Conservation (phyloP, 805 yeast genomes). For the Yarrowia sp. region DNA sequence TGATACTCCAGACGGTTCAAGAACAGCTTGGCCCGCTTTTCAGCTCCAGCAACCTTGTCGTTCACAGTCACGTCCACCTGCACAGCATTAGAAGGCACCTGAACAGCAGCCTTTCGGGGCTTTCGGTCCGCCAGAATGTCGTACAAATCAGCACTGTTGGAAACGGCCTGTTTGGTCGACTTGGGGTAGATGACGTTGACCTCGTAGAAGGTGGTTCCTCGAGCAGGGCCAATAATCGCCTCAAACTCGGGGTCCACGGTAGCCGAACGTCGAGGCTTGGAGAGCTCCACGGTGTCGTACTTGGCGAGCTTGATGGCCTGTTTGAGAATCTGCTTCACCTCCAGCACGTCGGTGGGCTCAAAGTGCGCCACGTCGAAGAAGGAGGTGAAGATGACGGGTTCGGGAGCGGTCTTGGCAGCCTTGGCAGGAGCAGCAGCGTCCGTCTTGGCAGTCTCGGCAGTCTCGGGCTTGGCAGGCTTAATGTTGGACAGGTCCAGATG, state of each 20-base stretch:
- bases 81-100: constrained; percentile 26
- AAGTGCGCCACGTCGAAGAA: constrained; percentile 28
- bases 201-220: constrained; percentile 36
- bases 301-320: constrained; percentile 48
- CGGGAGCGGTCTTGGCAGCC: constrained; percentile 24
- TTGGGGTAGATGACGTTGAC: constrained; percentile 38
- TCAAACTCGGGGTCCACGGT: constrained; percentile 61
- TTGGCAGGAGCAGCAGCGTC: constrained; percentile 30
- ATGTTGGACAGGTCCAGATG: constrained; percentile 74
- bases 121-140: constrained; percentile 35
- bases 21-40: constrained; percentile 45
- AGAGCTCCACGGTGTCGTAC: constrained; percentile 33
- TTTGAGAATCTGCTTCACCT: constrained; percentile 40
- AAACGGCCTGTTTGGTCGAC: constrained; percentile 28
- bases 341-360: constrained; percentile 31
- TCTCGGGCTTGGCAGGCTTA: constrained; percentile 27
- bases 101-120: constrained; percentile 31
- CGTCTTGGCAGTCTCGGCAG: constrained; percentile 26
- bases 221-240: constrained; percentile 49
- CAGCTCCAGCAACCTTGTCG: constrained; percentile 40
- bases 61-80: constrained; percentile 36
- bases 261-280: constrained; percentile 38
- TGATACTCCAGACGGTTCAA: constrained; percentile 35
- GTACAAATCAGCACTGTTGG: constrained; percentile 33
- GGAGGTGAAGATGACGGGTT: constrained; percentile 27